Percentiles rank a stretch among this genome's conserved stretches.
Conservation (phyloP, 2,329 filamentous ascomycete species). For the Pestalotiopsis sp. region DNA sequence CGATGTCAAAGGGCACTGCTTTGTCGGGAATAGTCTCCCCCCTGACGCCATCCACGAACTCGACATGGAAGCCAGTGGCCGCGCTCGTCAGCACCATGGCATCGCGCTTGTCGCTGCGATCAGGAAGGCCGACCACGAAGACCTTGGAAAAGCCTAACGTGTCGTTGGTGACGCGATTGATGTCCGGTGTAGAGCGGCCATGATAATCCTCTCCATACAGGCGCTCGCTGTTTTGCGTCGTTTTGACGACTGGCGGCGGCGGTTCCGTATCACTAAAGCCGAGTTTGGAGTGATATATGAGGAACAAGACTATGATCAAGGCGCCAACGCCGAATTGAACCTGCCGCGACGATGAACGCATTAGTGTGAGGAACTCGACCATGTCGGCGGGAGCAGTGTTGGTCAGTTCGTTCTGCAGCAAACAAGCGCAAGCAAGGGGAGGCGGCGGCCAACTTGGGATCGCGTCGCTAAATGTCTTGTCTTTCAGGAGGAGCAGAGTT, state of each 20-base stretch:
- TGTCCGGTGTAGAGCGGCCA: conserved; percentile 15
- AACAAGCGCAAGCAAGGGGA: background rate
- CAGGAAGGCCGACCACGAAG: conserved; percentile 46
- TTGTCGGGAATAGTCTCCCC: conserved; percentile 42
- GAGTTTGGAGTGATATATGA: background rate
- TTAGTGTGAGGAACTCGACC: background rate
- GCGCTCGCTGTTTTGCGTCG: background rate
- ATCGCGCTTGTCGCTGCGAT: conserved; percentile 50
- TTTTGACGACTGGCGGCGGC: background rate
- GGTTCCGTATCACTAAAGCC: background rate
- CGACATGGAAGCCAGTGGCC: conserved; percentile 41
- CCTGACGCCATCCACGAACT: conserved; percentile 43
- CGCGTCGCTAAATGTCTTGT: background rate
- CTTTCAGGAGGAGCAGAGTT: background rate
- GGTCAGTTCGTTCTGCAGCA: background rate
- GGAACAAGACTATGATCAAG: background rate
- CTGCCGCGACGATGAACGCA: background rate
- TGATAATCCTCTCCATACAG: background rate
- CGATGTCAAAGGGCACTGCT: conserved; percentile 37
- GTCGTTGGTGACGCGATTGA: conserved; percentile 26
- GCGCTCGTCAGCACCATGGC: conserved; percentile 42
- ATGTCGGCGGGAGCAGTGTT: background rate
- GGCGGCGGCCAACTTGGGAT: background rate
- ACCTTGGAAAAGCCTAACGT: conserved; percentile 43
- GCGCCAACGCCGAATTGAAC: background rate